Conservation (phyloP, 2,329 filamentous ascomycete species). For the Dothiorella sarmentorum region DNA sequence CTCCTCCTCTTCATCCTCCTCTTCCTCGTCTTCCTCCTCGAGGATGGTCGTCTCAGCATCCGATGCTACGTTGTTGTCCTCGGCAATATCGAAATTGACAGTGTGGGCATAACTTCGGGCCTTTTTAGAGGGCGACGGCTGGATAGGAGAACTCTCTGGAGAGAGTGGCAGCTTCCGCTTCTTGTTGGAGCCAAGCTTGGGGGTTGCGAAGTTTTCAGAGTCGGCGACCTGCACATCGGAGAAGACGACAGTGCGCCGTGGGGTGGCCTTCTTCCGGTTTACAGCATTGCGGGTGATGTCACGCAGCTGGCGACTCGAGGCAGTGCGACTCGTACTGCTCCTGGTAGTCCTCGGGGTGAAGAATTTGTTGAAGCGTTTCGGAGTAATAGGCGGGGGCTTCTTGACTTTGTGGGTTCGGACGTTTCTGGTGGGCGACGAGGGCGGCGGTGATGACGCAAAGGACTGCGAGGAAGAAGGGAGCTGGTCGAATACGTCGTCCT, state of each 20-base stretch:
- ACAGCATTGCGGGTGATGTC: slow-evolving; percentile 48
- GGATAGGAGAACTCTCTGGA: slow-evolving; percentile 39
- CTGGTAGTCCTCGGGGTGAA: slow-evolving; percentile 43
- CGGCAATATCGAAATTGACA: slow-evolving; percentile 14
- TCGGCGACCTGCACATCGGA: slow-evolving; percentile 27
- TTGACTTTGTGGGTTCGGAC: slow-evolving; percentile 36
- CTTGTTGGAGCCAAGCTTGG: slow-evolving; percentile 27
- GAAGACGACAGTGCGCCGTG: slow-evolving; percentile 40
- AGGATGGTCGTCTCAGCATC: slow-evolving; percentile 19
- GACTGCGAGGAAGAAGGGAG: slow-evolving; percentile 12
- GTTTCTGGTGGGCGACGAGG: slow-evolving; percentile 27
- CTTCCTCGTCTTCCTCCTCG: slow-evolving; percentile 22
- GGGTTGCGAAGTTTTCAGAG: slow-evolving; percentile 31
- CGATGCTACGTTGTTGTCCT: slow-evolving; percentile 15
- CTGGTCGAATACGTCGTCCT: slow-evolving; percentile 12
- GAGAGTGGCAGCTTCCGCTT: slow-evolving; percentile 41
- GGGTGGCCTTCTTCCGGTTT: slow-evolving; percentile 38
- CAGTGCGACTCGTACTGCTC: neutral
- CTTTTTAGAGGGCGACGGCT: slow-evolving; percentile 42
- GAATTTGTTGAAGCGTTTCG: slow-evolving; percentile 50
- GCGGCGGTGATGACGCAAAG: slow-evolving; percentile 33
- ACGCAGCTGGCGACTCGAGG: slow-evolving; percentile 44
- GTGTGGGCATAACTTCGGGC: slow-evolving; percentile 27
- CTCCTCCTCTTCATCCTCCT: slow-evolving; percentile 22
- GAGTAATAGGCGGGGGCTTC: slow-evolving; percentile 49